Base-by-base conservation (phyloP, 805 yeast species). In the Ogataea kodamae region DNA sequence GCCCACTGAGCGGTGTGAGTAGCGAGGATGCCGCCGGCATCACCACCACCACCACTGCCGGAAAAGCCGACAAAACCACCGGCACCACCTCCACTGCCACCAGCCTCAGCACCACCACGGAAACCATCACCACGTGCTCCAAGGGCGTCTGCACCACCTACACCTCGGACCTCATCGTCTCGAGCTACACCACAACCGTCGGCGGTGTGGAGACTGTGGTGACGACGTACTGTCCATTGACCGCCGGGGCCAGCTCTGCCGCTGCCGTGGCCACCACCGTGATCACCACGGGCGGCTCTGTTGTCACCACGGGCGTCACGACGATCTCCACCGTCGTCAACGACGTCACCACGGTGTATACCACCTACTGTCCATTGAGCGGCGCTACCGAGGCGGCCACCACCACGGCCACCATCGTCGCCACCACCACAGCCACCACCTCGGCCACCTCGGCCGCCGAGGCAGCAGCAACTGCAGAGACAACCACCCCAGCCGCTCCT, bases 41-140 rank as follows among this genome's bases (percentile, higher is more conserved):
- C 22, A 35, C 43, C 33, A 42, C 37, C 10, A 41, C 54, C 5
- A 49, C 39, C 18, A 42, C 50, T 9, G 49, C 42, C 6, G 33
- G 47, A 18, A 33, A 32, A 13, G 36, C 44, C 7, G 57, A 49
- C 10, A 18, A 12, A 17, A 30, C 16, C n/a, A 37, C 41, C 21
- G 41, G 32, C 6, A 24, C 45, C 3, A n/a, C n/a, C n/a, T 39
- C 29, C 6, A 27, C 24, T 18, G 10, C 30, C 6, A 33, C 45
- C 12, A 30, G 21, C 9, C 26, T 11, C 3, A 16, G 37, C 9
- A 40, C 48, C 9, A 26, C 27, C 18, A 46, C 49, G 10, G 40
- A 28, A 12, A 42, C 32, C 12, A 25, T 39, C 20, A 49, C 45
- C 15, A 30, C 39, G n/a, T 52, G 57, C 32, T 45, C 49, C n/a